These are phyloP conservation scores for Microsporum ferrugineum DNA, from an alignment of 2,329 filamentous ascomycete species.

Conservation along the genomic window DNA sequence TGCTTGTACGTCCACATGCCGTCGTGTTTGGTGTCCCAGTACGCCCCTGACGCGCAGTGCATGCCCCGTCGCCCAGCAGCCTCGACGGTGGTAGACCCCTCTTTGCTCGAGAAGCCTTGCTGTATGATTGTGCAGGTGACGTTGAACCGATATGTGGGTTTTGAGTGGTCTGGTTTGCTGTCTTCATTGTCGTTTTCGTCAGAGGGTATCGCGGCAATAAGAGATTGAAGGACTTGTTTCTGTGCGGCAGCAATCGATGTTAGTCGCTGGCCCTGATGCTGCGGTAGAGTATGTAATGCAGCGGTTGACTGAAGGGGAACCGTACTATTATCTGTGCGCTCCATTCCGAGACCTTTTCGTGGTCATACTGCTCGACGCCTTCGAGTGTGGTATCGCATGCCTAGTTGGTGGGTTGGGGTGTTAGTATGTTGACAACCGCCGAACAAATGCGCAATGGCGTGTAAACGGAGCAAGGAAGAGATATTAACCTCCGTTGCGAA, in stretches of 20 bases:
- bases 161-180: slow-evolving; percentile 20
- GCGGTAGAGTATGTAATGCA: no score
- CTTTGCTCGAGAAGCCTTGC: slow-evolving; percentile 47
- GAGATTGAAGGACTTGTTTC: slow-evolving; percentile 32
- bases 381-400: slow-evolving; percentile 72
- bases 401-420: slow-evolving; percentile 35
- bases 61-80: slow-evolving; percentile 62
- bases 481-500: slow-evolving; percentile 67
- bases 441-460: slow-evolving; percentile 3
- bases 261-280: background rate
- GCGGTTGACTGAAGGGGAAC: slow-evolving; percentile 11
- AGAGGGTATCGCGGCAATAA: slow-evolving; percentile 32
- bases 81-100: slow-evolving; percentile 23
- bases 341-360: slow-evolving; percentile 73
- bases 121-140: slow-evolving; percentile 98
- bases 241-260: slow-evolving; percentile 11
- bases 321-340: slow-evolving; percentile 86
- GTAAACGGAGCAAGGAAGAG: background rate
- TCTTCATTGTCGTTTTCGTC: slow-evolving; percentile 29
- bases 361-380: slow-evolving; percentile 69
- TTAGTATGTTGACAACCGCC: background rate
- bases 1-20: slow-evolving; percentile 45
- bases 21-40: slow-evolving; percentile 42
- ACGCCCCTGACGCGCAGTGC: slow-evolving; percentile 41
- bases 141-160: slow-evolving; percentile 75